phyloP scores from a whole-genome alignment of 164 flowering plant species.

The Tetrastigma voinierianum region DNA sequence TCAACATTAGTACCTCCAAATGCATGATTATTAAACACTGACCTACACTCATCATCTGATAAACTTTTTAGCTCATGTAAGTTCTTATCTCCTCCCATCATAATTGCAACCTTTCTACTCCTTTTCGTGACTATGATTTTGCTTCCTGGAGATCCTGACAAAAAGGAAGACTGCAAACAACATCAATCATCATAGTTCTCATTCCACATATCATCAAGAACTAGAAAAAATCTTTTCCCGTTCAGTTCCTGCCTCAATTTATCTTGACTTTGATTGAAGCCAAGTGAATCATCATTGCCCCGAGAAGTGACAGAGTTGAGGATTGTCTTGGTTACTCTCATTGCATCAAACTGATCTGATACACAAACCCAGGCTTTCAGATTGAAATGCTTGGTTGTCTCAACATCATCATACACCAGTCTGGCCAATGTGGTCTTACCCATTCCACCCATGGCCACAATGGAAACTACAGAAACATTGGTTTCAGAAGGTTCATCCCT shows the following conservation, averaged over 20 bases:
- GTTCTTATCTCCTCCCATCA: not conserved
- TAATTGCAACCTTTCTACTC: constrained; percentile 2
- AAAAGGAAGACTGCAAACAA: not conserved
- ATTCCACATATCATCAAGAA: constrained; percentile 24
- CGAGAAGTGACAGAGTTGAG: too few species aligned
- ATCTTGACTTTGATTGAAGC: not conserved
- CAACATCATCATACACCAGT: too few species aligned
- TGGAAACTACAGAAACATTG: too few species aligned
- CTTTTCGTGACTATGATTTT: constrained; percentile 19
- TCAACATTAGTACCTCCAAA: not conserved
- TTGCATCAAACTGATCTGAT: too few species aligned
- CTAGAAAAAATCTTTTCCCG: constrained; percentile 12
- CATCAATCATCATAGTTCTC: constrained; percentile 8
- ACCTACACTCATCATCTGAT: constrained; percentile 6
- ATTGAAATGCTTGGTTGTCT: too few species aligned
- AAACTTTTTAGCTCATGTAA: not conserved
- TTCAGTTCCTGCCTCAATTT: not conserved
- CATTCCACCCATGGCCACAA: too few species aligned
- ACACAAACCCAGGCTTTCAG: too few species aligned
- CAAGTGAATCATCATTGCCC: too few species aligned
- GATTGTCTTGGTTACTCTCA: too few species aligned
- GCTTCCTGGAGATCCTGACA: constrained; percentile 12
- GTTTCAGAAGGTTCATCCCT: too few species aligned
- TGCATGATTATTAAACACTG: constrained; percentile 7
- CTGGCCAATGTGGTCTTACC: too few species aligned